Conservation (phyloP, 2,329 filamentous ascomycete genomes). For the Trichoderma gracile region DNA sequence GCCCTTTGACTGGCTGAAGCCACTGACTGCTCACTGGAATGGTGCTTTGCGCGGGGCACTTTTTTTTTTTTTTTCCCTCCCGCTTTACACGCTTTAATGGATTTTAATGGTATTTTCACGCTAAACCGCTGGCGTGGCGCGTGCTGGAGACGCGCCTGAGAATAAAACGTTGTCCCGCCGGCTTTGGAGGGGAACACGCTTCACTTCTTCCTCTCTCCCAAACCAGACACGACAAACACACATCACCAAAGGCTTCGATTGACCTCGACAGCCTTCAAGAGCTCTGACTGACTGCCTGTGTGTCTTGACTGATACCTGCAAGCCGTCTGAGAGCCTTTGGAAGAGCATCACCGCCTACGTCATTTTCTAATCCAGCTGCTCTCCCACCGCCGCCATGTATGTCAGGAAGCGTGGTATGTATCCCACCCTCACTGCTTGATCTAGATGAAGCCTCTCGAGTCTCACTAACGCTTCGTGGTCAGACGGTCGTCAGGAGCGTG, state of each 20-base stretch:
- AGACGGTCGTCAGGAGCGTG: slow-evolving; percentile 99
- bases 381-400: slow-evolving; percentile 52
- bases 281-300: slow-evolving; percentile 29
- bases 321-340: slow-evolving; percentile 31
- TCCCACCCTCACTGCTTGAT: slow-evolving; percentile 4
- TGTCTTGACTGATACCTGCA: slow-evolving; percentile 31
- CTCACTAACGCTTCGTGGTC: slow-evolving; percentile 33
- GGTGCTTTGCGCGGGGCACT: slow-evolving; percentile 16
- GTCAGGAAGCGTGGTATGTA: slow-evolving; percentile 63
- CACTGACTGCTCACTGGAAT: slow-evolving; percentile 18
- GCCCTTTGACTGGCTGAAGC: slow-evolving; percentile 18
- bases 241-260: slow-evolving; percentile 23
- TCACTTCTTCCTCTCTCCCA: slow-evolving; percentile 27
- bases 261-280: slow-evolving; percentile 15
- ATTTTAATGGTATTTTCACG: slow-evolving; percentile 34
- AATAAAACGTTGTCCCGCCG: slow-evolving; percentile 41
- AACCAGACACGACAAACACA: slow-evolving; percentile 22
- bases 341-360: slow-evolving; percentile 27
- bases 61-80: slow-evolving; percentile 14
- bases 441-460: background rate
- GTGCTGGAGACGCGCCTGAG: slow-evolving; percentile 39
- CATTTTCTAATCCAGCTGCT: slow-evolving; percentile 7
- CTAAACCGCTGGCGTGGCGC: slow-evolving; percentile 40
- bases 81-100: slow-evolving; percentile 20
- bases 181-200: slow-evolving; percentile 18